These are phyloP conservation scores for Metschnikowia drakensbergensis DNA, from an alignment of 805 yeast genomes.

Conservation along the genomic window DNA sequence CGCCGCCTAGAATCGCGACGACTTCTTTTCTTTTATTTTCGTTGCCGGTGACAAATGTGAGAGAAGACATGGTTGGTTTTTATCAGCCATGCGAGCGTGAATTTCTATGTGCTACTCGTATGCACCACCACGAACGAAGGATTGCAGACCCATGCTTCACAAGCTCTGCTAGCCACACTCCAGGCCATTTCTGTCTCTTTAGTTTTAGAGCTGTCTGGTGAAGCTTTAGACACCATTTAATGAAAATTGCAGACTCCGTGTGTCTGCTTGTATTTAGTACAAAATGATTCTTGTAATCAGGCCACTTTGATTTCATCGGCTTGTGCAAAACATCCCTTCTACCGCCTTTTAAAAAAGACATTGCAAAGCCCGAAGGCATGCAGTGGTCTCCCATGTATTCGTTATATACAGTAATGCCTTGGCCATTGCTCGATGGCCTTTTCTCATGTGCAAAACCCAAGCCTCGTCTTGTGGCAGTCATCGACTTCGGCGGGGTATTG, in stretches of 20 bases:
- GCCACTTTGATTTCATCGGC: too few relatives aligned
- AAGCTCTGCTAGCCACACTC: too few relatives aligned
- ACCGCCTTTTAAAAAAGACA: too few relatives aligned
- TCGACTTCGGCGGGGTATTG: neutral
- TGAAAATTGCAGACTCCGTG: too few relatives aligned
- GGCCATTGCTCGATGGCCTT: neutral
- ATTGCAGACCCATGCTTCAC: too few relatives aligned
- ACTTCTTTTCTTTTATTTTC: constrained; percentile 85
- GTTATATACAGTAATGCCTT: constrained; percentile 2
- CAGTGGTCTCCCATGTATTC: neutral
- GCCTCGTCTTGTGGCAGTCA: neutral
- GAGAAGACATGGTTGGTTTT: constrained; percentile 7
- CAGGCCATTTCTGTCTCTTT: too few relatives aligned
- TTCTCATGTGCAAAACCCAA: neutral
- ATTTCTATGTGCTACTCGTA: neutral
- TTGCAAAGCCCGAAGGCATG: neutral
- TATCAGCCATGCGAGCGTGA: neutral
- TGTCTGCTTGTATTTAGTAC: too few relatives aligned
- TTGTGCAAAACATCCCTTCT: too few relatives aligned
- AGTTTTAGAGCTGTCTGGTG: too few relatives aligned
- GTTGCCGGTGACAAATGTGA: constrained; percentile 85
- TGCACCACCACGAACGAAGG: neutral
- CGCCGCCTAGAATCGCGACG: constrained; percentile 59
- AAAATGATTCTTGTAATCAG: too few relatives aligned
- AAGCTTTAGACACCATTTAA: too few relatives aligned